Percentiles rank a stretch among this genome's conserved stretches.
Conservation (phyloP, 768 basidiomycete genomes). For the Pleurotus cornucopiae region DNA sequence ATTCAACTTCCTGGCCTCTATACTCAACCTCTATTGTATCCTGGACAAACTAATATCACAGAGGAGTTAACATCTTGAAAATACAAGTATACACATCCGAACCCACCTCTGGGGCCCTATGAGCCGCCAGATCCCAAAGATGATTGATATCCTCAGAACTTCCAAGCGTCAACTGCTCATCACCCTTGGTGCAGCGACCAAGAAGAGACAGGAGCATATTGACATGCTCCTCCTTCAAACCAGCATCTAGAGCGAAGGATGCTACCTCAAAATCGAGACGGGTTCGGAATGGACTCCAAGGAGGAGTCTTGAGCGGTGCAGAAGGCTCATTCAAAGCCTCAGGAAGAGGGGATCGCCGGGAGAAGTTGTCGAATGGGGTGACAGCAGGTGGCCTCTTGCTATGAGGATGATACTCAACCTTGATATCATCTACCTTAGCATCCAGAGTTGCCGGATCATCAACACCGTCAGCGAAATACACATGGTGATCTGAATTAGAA, state of each 20-base stretch:
- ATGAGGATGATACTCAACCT: constrained; percentile 21
- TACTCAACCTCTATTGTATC: constrained; percentile 16
- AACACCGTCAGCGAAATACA: too few relatives aligned
- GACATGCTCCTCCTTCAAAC: constrained; percentile 15
- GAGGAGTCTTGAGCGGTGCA: constrained; percentile 9
- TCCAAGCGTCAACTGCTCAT: constrained; percentile 12
- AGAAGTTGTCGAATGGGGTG: too few relatives aligned
- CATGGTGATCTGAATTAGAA: too few relatives aligned
- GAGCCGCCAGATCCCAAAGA: constrained; percentile 15
- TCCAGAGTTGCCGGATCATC: too few relatives aligned
- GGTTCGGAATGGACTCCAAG: constrained; percentile 22
- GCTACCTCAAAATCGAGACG: constrained; percentile 23
- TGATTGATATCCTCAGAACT: constrained; percentile 12
- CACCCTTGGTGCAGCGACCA: neutral
- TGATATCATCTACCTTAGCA: constrained; percentile 17
- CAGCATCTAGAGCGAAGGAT: constrained; percentile 18
- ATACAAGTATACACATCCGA: neutral
- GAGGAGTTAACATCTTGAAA: neutral
- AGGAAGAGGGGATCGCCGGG: too few relatives aligned
- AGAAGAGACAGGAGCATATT: constrained; percentile 17
- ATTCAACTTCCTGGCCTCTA: constrained; percentile 11
- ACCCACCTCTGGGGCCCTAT: constrained; percentile 9
- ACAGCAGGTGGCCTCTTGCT: constrained; percentile 11
- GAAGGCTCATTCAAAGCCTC: constrained; percentile 9
- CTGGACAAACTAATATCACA: constrained; percentile 14